Percentiles rank a stretch among this genome's conserved stretches.
Evolutionary conservation across 2,329 filamentous ascomycete species (phyloP).

Genomic region (Penicillium sclerotigenum): DNA sequence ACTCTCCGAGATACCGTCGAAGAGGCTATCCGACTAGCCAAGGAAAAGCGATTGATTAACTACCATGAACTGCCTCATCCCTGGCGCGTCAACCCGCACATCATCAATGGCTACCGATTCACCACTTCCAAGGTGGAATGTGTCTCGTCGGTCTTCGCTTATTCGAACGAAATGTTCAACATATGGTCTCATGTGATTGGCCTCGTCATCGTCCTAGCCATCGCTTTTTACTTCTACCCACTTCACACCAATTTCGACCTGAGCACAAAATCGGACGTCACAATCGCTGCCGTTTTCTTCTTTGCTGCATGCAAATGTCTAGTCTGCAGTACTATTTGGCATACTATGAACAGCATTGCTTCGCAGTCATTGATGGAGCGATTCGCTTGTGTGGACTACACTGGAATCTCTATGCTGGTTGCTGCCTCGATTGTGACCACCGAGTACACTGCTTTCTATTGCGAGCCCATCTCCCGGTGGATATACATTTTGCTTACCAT

Average conservation of each 20-base stretch:
- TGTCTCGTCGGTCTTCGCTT: constrained; percentile 73
- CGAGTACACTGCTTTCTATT: constrained; percentile 98
- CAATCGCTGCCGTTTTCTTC: constrained; percentile 93
- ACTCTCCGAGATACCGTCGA: constrained; percentile 82
- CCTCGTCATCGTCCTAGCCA: constrained; percentile 77
- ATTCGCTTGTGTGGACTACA: constrained; percentile 98
- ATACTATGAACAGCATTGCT: constrained; percentile 97
- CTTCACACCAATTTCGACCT: constrained; percentile 79
- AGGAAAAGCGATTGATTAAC: constrained; percentile 75
- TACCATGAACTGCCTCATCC: constrained; percentile 89
- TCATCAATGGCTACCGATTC: constrained; percentile 88
- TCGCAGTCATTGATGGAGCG: constrained; percentile 85
- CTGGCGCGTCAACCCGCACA: constrained; percentile 94
- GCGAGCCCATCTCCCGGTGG: constrained; percentile 83
- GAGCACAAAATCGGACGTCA: constrained; percentile 81
- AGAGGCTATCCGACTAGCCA: constrained; percentile 68
- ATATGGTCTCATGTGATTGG: constrained; percentile 96
- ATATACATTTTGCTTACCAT: constrained; percentile 81
- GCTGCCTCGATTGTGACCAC: constrained; percentile 94
- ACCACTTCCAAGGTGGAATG: constrained; percentile 87
- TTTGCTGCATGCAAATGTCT: constrained; percentile 93
- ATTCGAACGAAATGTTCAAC: constrained; percentile 93
- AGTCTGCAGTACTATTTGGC: constrained; percentile 93
- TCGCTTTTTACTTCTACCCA: constrained; percentile 96
- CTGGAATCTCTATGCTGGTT: constrained; percentile 90